A percentile compares a stretch with the other conserved stretches of the same genome.
These are phyloP conservation scores for Helenozyma rhizophorensis DNA, from an alignment of 805 yeast genomes.

Conservation along the genomic window DNA sequence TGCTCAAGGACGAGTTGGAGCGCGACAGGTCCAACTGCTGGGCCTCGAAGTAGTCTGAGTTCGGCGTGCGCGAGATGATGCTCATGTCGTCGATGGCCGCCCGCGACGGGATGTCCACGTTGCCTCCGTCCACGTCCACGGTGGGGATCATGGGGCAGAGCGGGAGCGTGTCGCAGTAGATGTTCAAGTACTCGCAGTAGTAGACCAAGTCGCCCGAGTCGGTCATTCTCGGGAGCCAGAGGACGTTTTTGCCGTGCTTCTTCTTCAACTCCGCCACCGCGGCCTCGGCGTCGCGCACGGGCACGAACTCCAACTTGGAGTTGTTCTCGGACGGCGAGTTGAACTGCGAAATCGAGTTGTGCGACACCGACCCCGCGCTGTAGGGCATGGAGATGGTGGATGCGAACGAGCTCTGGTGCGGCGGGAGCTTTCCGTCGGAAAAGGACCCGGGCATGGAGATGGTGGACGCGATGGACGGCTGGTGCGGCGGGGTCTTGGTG, in stretches of 20 bases:
- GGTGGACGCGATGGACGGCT: neutral
- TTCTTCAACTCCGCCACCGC: constrained; percentile 20
- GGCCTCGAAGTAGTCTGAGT: constrained; percentile 4
- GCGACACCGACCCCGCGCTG: constrained; percentile 1
- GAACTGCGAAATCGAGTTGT: constrained; percentile 9
- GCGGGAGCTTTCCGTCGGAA: constrained; percentile 4
- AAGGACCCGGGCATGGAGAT: constrained; percentile 1
- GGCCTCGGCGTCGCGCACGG: constrained; percentile 27
- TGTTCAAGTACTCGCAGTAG: constrained; percentile 56
- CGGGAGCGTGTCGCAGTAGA: constrained; percentile 59
- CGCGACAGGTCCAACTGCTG: constrained; percentile 3
- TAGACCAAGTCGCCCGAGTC: constrained; percentile 52
- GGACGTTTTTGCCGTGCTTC: constrained; percentile 17
- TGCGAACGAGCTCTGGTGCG: constrained; percentile 2
- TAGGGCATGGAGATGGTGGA: constrained; percentile 2
- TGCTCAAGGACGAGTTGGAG: constrained; percentile 8
- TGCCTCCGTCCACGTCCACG: constrained; percentile 14
- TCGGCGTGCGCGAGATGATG: constrained; percentile 9
- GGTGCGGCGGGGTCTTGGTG: constrained; percentile 5
- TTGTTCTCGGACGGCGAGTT: constrained; percentile 6
- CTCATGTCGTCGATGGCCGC: constrained; percentile 19
- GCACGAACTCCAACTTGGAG: constrained; percentile 12
- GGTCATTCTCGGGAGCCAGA: constrained; percentile 62
- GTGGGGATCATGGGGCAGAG: constrained; percentile 24
- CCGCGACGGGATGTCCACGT: constrained; percentile 24